These are phyloP conservation scores for Erodium trifolium DNA, from an alignment of 441 rosid genomes.

Conservation along the genomic window DNA sequence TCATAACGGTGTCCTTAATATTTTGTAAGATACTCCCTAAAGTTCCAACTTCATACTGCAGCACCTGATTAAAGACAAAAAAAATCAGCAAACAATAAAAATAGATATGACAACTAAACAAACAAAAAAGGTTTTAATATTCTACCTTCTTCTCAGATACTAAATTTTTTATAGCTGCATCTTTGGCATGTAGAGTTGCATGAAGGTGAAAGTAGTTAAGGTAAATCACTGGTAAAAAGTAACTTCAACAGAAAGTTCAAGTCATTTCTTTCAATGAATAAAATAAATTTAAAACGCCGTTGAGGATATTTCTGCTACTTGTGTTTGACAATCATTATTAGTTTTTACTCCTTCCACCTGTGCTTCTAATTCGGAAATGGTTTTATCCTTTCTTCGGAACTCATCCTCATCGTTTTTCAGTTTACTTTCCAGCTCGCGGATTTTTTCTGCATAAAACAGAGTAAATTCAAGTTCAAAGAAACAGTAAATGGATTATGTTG, in stretches of 20 bases:
- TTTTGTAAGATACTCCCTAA: conserved; percentile 44
- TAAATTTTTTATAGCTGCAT: conserved; percentile 50
- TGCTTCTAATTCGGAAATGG: conserved; percentile 48
- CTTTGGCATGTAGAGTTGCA: conserved; percentile 52
- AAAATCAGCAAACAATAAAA: conserved; percentile 15
- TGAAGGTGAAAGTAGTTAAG: conserved; percentile 66
- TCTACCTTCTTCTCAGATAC: conserved; percentile 56
- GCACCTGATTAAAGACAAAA: conserved; percentile 32
- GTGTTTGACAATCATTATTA: conserved; percentile 31
- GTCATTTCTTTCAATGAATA: conserved; percentile 7
- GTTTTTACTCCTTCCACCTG: conserved; percentile 44
- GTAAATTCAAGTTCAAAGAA: conserved; percentile 10
- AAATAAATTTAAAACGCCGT: conserved; percentile 9
- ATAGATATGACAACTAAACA: conserved; percentile 12
- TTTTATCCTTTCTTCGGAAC: conserved; percentile 40
- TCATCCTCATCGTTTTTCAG: conserved; percentile 36
- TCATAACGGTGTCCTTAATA: conserved; percentile 48
- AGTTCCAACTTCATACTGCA: conserved; percentile 47
- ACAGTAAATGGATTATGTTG: conserved; percentile 6
- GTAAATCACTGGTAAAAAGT: conserved; percentile 22
- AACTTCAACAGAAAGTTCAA: conserved; percentile 18
- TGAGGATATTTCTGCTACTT: conserved; percentile 66
- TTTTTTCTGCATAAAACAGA: conserved; percentile 43
- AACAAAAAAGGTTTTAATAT: conserved; percentile 6
- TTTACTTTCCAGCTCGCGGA: conserved; percentile 45